A percentile compares a stretch with the other conserved stretches of the same genome.
Conservation (phyloP, 164 flowering plant species). For the Chimonanthus praecox region DNA sequence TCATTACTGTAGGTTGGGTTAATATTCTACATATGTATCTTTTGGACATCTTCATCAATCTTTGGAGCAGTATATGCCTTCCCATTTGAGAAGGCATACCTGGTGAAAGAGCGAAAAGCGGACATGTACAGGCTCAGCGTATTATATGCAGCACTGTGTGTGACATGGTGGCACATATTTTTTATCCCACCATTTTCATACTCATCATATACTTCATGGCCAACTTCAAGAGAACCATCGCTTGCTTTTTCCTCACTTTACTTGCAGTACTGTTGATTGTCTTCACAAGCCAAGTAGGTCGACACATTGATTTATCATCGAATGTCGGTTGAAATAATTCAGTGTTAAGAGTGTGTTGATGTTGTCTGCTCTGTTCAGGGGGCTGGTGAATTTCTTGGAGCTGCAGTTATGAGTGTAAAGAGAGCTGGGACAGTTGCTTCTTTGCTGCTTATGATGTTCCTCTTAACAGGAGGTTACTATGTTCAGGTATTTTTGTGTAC, state of each 20-base stretch:
- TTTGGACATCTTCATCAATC: constrained; percentile 91
- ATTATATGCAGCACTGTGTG: constrained; percentile 81
- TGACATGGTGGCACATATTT: constrained; percentile 89
- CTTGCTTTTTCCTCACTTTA: constrained; percentile 81
- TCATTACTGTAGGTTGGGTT: constrained; percentile 59
- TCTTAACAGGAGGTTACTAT: constrained; percentile 96
- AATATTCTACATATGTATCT: constrained; percentile 91
- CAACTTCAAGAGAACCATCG: constrained; percentile 65
- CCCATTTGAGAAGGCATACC: constrained; percentile 78
- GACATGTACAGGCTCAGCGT: constrained; percentile 95
- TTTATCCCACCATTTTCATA: constrained; percentile 83
- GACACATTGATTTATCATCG: background rate
- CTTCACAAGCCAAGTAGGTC: constrained; percentile 81
- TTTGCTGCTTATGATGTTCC: constrained; percentile 79
- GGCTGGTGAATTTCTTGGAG: constrained; percentile 95
- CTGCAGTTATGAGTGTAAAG: constrained; percentile 79
- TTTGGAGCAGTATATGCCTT: constrained; percentile 96
- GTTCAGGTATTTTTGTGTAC: constrained; percentile 55
- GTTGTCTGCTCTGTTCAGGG: constrained; percentile 38
- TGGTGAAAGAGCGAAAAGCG: constrained; percentile 89
- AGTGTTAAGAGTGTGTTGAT: background rate
- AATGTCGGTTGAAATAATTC: background rate
- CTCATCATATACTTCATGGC: constrained; percentile 91
- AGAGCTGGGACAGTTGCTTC: constrained; percentile 94
- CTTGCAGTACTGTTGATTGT: constrained; percentile 54